Evolutionary conservation across 805 yeast genomes (phyloP), one percentile per base, ranked within the genome.

Genomic region (Candida coquimbonensis): DNA sequence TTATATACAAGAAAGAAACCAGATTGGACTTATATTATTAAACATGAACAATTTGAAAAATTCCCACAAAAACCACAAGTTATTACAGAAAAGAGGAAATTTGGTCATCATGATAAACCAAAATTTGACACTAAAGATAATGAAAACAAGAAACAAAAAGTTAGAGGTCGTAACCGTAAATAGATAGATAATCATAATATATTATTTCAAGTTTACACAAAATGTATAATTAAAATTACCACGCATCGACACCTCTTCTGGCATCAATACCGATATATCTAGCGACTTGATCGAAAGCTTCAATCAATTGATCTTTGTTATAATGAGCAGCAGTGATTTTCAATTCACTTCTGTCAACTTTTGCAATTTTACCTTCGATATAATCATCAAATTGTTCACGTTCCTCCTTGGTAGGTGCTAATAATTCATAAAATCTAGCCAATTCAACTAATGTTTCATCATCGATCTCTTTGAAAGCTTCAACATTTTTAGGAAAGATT

Each of bases 1-100:
- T 66, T 81, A 55, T 91, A 80, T 57, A 60, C 69, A 11, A 74
- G 95, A 60, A 81, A 81, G 64, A 77, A 81, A 62, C 77, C 71
- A 57, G 96, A 89, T 58, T 91, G 98, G 98, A 87, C 84, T 64
- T 67, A 54, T 47, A 53, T 76, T 35, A 72, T 82, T 16, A 85
- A 78, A 48, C 74, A 76, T 39, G 75, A 74, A 53, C 78, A 74
- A 49, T 54, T 60, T 37, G 74, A 65, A 37, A 50, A 64, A 34
- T 69, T 67, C 56, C 72, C 73, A 40, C 52, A 65, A 36, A 57
- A 60, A 54, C 70, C 73, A 43, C 54, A 65, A 38, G 41, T 11
- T 26, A 26, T 24, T n/a, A 32, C 26, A 2, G 21, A 16, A 16
- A 29, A 38, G 12, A 40, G 40, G 7, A 50, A 47, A 8, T 56